phyloP scores from a whole-genome alignment of 169 alveolate genomes.

The Cryptosporidium viatorum region DNA sequence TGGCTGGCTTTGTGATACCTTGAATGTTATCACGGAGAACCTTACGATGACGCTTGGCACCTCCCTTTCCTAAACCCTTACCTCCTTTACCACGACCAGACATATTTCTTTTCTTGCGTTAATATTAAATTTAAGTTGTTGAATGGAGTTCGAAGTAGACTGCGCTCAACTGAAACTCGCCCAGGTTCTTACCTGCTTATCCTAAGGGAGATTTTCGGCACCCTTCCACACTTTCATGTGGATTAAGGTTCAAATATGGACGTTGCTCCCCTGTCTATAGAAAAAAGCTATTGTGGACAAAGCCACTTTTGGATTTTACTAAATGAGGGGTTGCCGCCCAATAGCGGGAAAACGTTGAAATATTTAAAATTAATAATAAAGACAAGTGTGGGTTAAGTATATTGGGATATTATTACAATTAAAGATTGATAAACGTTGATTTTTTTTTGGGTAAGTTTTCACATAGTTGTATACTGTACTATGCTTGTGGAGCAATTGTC shows the following conservation, averaged over 20 bases:
- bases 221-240: constrained; percentile 76
- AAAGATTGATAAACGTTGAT: too few relatives aligned
- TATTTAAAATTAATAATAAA: neutral
- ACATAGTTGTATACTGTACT: too few relatives aligned
- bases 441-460: too few relatives aligned
- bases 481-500: neutral
- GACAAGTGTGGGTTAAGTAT: neutral
- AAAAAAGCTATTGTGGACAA: constrained; percentile 39
- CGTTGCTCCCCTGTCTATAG: constrained; percentile 46
- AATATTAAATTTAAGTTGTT: constrained; percentile 36
- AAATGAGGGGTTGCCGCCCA: constrained; percentile 16
- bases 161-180: constrained; percentile 71
- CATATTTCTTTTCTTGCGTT: constrained; percentile 82
- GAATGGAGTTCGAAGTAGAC: constrained; percentile 75
- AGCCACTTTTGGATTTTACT: constrained; percentile 17
- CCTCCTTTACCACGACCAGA: constrained; percentile 98
- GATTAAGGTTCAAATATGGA: constrained; percentile 14
- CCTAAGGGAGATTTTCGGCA: constrained; percentile 54
- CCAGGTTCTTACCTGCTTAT: neutral
- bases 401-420: neutral
- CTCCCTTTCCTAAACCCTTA: constrained; percentile 99
- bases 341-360: neutral
- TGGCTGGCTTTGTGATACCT: constrained; percentile 99
- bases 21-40: constrained; percentile 96
- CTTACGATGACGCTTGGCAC: constrained; percentile 98